phyloP scores from a whole-genome alignment of 306 rosid genomes.

The Trifolium subterraneum region DNA sequence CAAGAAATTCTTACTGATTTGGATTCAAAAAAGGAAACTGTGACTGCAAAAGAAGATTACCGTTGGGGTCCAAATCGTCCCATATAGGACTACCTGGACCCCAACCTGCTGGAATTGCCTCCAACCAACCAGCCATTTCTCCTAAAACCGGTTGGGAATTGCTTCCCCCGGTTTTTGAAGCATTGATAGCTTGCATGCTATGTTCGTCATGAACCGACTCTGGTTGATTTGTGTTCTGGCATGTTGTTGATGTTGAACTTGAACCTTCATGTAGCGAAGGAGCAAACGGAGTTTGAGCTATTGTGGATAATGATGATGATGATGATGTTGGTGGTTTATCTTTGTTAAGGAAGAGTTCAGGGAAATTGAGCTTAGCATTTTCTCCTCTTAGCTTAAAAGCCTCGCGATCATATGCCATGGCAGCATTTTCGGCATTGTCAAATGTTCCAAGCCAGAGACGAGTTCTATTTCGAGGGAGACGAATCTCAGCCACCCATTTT shows the following conservation, averaged over 20 bases:
- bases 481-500: conserved; percentile 98
- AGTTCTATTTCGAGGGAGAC: conserved; percentile 86
- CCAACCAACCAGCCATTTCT: conserved; percentile 86
- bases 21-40: conserved; percentile 53
- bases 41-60: conserved; percentile 60
- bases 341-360: conserved; percentile 70
- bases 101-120: conserved; percentile 85
- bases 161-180: conserved; percentile 44
- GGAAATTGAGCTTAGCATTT: conserved; percentile 93
- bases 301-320: conserved; percentile 39
- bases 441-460: conserved; percentile 98
- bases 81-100: conserved; percentile 95
- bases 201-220: conserved; percentile 33
- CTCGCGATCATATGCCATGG: conserved; percentile 94
- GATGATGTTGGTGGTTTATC: conserved; percentile 26
- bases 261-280: conserved; percentile 33
- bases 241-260: conserved; percentile 9
- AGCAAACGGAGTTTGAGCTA: conserved; percentile 36
- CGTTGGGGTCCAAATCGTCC: conserved; percentile 65
- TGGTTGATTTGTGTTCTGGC: conserved; percentile 37
- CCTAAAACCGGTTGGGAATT: conserved; percentile 67
- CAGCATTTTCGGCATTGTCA: conserved; percentile 97
- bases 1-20: conserved; percentile 48
- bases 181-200: conserved; percentile 3
- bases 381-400: conserved; percentile 93